Evolutionary conservation across 495 filamentous ascomycete genomes (phyloP), one percentile per base, ranked within the genome.

Genomic region (Penicillium atrosanguineum): DNA sequence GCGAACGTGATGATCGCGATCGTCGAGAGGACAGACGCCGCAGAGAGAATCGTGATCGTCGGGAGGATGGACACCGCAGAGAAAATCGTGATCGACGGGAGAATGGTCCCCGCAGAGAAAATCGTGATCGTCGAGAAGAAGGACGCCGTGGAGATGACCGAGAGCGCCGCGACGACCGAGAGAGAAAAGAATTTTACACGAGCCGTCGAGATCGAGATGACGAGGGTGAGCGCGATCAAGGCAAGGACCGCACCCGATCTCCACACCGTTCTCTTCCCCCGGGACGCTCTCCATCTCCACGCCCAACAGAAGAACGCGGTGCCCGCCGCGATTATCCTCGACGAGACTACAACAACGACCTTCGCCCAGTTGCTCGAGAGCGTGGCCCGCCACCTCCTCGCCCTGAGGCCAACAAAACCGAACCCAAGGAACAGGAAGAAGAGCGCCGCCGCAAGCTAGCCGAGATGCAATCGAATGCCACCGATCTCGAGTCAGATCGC

Each of bases 381-480:
- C 52, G 56, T 23, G 61, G 34, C 19, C 53, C 55, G 34, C 34
- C 46, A 14, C 31, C 60, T 7, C 37, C 46, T 34, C 57, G 48
- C 11, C 26, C 55, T 9, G 50, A 51, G 20, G 44, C 59, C 14
- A 46, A 55, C 21, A 59, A 49, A 18, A 43, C 53, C 11, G 61
- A 64, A 18, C 52, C 59, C 19, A 69, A 69, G 28, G 64, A 62
- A 4, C 40, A 52, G 15, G 68, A 73, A 29, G 74, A 75, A 53
- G 75, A 79, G 39, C 73, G 73, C 29, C 65, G 66, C 26, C 70
- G 70, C 44, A 93, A 88, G 62, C 75, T 97, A 5, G 90, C 88
- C 16, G 88, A 86, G 31, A 98, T 98, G 94, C 89, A 91, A 62
- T 79, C 81, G 21, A 89, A 89, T 48, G 94, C 94, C n/a, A 76